Evolutionary conservation across 169 alveolate genomes (phyloP), one percentile per base, ranked within the genome.

Genomic region (Eimeria sp.): DNA sequence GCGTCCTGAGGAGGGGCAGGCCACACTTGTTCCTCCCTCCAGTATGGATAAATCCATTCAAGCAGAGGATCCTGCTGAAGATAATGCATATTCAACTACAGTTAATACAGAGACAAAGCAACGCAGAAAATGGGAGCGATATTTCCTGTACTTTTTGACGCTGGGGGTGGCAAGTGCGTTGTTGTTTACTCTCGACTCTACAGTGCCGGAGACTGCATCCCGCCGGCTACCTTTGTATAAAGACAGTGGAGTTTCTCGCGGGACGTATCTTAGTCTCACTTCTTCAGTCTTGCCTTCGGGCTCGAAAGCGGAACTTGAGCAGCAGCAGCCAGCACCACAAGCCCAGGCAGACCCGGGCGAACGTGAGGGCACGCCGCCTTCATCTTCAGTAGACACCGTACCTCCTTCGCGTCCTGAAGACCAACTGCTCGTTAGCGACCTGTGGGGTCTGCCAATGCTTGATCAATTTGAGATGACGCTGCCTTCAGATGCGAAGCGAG

Each of bases 401-500:
- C 25, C 67, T 11, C 67, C 22, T 45, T 45, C n/a, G 40, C 67
- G 16, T 25, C 25, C 65, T 47, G 67, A 45, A 51, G 47, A 47
- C 9, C 45, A 51, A 4, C 27, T 18, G 20, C 91, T 22, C 14
- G 14, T 13, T 2, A 34, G 34, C 58, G 91, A 83, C 91, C 0
- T 20, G 75, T 83, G 91, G 91, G 91, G 91, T 7, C 30, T 83
- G 51, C 91, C 91, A 5, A 34, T 61, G 67, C 72, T 83, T 57
- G 91, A 83, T 11, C 91, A 83, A 6, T 83, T 83, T 83, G 91
- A 83, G 57, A 4, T 0, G 47, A 83, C 91, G 47, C 75, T 83
- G 40, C 72, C 75, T 25, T 76, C 58, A 58, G 49, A 13, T 10
- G 57, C 58, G 51, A 83, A 34, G 51, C 75, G 30, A 57, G 91